Evolutionary conservation across 495 filamentous ascomycete species (phyloP), one percentile per base, ranked within the genome.

Genomic region (Bacidia gigantensis): DNA sequence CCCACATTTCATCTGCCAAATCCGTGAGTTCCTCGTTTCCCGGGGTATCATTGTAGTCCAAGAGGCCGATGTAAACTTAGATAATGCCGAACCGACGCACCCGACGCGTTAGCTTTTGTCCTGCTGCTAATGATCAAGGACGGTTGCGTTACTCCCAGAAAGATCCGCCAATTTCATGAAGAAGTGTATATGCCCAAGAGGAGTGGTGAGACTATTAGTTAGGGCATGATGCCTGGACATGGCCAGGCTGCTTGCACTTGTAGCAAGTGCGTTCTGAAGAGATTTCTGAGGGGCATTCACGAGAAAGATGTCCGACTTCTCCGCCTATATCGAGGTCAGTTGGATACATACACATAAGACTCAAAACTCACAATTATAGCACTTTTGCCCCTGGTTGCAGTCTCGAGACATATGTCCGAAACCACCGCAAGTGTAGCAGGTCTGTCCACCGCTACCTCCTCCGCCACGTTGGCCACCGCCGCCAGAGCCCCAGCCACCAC

Each of bases 361-460:
- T 7, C 14, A 24, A 46, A 32, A 66, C 76, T 65, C 62, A 82
- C 92, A 98, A 80, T 97, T 97, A 82, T 98, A 98, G 81, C 92
- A 98, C 77, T 97, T 97, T 75, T 89, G 89, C 51, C 92, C 92
- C 63, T 97, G 92, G 45, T 93, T 95, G 72, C 92, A 98, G 69
- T 97, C 92, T 58, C 89, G 83, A 61, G 86, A 89, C 83, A 96
- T 87, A 73, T 98, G 92, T 57, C 92, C 93, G 65, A 85, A 88
- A 44, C 92, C 92, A 62, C 92, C 90, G 69, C 90, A 96, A 41
- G 89, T 92, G 75, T 95, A 96, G 79, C 89, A 95, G 53, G 87
- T 94, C 70, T 89, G 86, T 56, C 76, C 76, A 54, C 79, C 73
- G 42, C 64, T 69, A 38, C 72, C 69, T 41, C 67, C 66, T 49